phyloP scores from a whole-genome alignment of 129 eudicot genomes.

The Silybum marianum region DNA sequence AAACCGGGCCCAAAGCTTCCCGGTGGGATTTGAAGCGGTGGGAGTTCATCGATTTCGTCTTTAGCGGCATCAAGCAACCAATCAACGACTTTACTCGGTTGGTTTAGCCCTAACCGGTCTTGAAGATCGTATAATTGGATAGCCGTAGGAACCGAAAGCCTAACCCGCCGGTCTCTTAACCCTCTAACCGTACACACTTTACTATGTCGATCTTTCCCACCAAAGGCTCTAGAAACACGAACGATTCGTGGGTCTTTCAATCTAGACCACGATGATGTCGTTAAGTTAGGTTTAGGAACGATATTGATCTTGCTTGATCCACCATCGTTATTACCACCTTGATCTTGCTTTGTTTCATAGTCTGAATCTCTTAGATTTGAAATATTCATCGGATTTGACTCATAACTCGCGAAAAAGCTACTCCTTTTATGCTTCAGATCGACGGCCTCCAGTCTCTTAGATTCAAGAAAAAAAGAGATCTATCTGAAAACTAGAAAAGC shows the following conservation, averaged over 20 bases:
- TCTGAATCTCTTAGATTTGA: slow-evolving; percentile 39
- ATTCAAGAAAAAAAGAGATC: slow-evolving; percentile 32
- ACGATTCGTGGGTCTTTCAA: slow-evolving; percentile 88
- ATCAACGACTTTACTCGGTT: slow-evolving; percentile 90
- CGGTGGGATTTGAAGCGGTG: slow-evolving; percentile 84
- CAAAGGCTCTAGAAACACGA: slow-evolving; percentile 81
- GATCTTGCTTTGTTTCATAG: slow-evolving; percentile 38
- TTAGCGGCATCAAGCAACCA: slow-evolving; percentile 85
- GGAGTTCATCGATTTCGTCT: slow-evolving; percentile 80
- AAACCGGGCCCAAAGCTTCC: slow-evolving; percentile 41
- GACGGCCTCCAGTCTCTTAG: not conserved
- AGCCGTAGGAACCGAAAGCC: slow-evolving; percentile 91
- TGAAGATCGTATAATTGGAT: slow-evolving; percentile 89
- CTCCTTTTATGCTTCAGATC: slow-evolving; percentile 26
- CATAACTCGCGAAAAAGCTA: slow-evolving; percentile 24
- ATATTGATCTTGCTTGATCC: slow-evolving; percentile 10
- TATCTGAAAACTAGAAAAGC: slow-evolving; percentile 26
- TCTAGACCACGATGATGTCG: slow-evolving; percentile 79
- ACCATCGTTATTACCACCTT: slow-evolving; percentile 19
- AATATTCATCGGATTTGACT: slow-evolving; percentile 39
- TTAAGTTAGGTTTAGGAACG: slow-evolving; percentile 18
- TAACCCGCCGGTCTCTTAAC: slow-evolving; percentile 76
- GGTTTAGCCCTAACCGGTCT: slow-evolving; percentile 84
- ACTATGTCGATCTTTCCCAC: slow-evolving; percentile 95
- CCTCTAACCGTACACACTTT: slow-evolving; percentile 93